Percentiles rank a stretch among this genome's conserved stretches.
phyloP scores from a whole-genome alignment of 306 rosid species.

The Crataegus laevigata region DNA sequence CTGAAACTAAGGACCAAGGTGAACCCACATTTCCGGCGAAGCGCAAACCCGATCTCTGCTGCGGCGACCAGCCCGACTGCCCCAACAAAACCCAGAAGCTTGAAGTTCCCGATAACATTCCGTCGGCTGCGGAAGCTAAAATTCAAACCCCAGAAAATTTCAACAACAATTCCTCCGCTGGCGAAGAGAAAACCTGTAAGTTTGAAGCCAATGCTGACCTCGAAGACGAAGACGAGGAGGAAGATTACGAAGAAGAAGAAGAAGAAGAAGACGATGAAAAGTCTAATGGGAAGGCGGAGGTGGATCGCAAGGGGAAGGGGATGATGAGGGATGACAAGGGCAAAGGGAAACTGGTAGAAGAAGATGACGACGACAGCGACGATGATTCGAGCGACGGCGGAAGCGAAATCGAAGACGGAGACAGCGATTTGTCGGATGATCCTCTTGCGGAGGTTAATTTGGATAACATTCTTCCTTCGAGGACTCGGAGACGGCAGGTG shows the following conservation, averaged over 20 bases:
- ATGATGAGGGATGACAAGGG: conserved; percentile 63
- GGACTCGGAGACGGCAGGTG: conserved; percentile 66
- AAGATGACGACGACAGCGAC: conserved; percentile 29
- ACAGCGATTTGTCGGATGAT: conserved; percentile 79
- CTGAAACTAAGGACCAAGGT: conserved; percentile 37
- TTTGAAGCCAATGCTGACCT: conserved; percentile 14
- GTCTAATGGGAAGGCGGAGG: conserved; percentile 27
- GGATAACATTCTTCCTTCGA: conserved; percentile 83
- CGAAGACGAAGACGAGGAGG: conserved; percentile 16
- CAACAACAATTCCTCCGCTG: conserved; percentile 14
- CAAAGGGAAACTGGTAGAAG: conserved; percentile 68
- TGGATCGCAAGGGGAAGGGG: conserved; percentile 74
- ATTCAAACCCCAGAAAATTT: conserved; percentile 4
- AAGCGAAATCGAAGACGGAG: conserved; percentile 35
- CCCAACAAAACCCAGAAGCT: conserved; percentile 49
- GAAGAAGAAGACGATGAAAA: conserved; percentile 31
- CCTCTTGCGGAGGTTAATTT: conserved; percentile 87
- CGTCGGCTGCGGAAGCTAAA: conserved; percentile 1
- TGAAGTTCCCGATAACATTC: conserved; percentile 8
- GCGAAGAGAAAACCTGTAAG: conserved; percentile 13
- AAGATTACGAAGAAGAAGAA: conserved; percentile 13
- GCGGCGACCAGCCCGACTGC: conserved; percentile 25
- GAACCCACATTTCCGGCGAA: conserved; percentile 50
- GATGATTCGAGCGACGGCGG: conserved; percentile 53
- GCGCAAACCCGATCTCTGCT: conserved; percentile 47